Base-by-base conservation (phyloP, 1,139 yeast genomes). In the Nakaseomyces nivariensis region DNA sequence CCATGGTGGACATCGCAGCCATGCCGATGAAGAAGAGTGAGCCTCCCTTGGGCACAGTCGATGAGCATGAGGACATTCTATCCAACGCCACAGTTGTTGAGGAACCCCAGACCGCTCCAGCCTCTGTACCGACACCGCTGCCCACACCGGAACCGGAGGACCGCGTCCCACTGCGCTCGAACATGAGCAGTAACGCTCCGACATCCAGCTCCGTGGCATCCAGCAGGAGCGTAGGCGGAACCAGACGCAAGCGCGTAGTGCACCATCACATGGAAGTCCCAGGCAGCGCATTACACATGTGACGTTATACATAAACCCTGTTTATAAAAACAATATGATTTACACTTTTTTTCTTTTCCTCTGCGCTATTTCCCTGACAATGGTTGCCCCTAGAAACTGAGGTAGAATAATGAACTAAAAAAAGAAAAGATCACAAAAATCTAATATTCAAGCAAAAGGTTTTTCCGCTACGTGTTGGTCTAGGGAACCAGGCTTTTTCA, bases 1-100 rank as follows among this genome's bases (percentile, higher is more conserved):
- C 63, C 1, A 54, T 58, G 60, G 54, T 60, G 10, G 63, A 59
- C 47, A 56, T 60, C 47, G 62, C 62, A 3, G 51, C 48, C 33
- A 46, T 56, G 11, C 61, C 60, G 34, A 48, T 31, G 10, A 42
- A 42, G 36, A 38, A 25, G 7, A 13, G 31, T 9, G 9, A 7
- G 8, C 32, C 43, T 5, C 40, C 40, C 6, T 26, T 29, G 2
- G 31, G 31, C 9, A 29, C 31, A 7, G 31, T 29, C 6, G 17
- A 38, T 8, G 32, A 26, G 5, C 26, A 24, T 9, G 5, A 8
- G 9, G 43, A 38, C 9, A 11, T 11, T 11, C 13, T 25, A 5
- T 25, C 43, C 7, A 38, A 38, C 22, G 9, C 43, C 7, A 37
- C 40, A 17, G 13, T 37, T 37, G 36, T 29, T 33, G 22, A 17